Conservation (phyloP, 441 rosid genomes). For the Arabidopsis hybrid region DNA sequence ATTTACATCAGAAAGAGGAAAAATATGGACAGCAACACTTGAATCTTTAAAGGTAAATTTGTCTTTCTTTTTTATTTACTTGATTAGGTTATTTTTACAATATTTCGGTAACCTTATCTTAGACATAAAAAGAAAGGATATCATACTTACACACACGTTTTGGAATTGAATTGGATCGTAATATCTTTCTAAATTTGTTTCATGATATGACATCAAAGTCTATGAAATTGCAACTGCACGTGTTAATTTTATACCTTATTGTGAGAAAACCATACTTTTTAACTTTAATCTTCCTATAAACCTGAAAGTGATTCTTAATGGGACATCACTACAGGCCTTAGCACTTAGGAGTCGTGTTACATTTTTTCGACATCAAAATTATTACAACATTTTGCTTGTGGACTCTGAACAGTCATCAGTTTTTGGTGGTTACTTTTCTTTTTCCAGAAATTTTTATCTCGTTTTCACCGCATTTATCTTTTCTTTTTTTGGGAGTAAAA, state of each 20-base stretch:
- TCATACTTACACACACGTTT: conserved; percentile 19
- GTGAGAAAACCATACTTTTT: not conserved
- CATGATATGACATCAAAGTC: conserved; percentile 37
- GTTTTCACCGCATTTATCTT: conserved; percentile 19
- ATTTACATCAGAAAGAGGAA: conserved; percentile 1
- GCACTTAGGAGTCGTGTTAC: conserved; percentile 35
- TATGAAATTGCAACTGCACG: conserved; percentile 32
- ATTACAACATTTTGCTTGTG: conserved; percentile 37
- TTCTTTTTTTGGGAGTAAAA: conserved; percentile 13
- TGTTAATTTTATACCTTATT: conserved; percentile 22
- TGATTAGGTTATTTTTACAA: conserved; percentile 22
- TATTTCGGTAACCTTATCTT: conserved; percentile 37
- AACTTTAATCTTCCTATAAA: conserved; percentile 31
- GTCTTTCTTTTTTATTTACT: conserved; percentile 12
- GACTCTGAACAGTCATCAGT: conserved; percentile 24
- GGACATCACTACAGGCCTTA: conserved; percentile 37
- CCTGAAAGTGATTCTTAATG: conserved; percentile 36
- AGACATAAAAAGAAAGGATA: conserved; percentile 36
- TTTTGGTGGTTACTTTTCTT: conserved; percentile 29
- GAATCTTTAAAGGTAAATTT: conserved; percentile 18
- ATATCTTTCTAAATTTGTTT: conserved; percentile 17
- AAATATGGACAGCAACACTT: conserved; percentile 15
- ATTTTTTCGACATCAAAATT: conserved; percentile 15
- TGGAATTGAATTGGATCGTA: conserved; percentile 31
- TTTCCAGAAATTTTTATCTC: not conserved